Evolutionary conservation across 2,329 filamentous ascomycete species (phyloP).

Genomic region (Arthrinium puccinioides): DNA sequence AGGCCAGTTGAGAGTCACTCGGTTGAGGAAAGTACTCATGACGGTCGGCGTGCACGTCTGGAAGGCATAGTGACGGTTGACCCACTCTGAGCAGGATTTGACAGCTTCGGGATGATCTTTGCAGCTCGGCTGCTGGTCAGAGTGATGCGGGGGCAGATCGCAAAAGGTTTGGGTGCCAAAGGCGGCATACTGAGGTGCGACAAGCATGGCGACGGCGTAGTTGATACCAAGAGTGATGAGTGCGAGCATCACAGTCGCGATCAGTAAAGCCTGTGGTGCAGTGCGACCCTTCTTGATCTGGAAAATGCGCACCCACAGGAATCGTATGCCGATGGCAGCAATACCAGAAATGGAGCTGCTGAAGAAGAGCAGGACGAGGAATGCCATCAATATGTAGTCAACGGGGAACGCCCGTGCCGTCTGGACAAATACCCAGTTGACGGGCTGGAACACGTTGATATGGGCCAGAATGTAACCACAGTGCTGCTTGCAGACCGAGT

Average conservation of each 20-base stretch:
- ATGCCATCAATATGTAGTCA: constrained; percentile 83
- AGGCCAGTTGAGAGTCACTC: constrained; percentile 87
- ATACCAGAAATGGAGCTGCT: constrained; percentile 81
- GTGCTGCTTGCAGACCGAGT: constrained; percentile 82
- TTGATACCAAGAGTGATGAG: constrained; percentile 87
- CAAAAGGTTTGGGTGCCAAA: constrained; percentile 95
- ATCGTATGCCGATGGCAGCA: constrained; percentile 82
- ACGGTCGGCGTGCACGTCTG: constrained; percentile 86
- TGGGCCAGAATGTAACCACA: constrained; percentile 87
- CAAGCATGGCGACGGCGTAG: constrained; percentile 84
- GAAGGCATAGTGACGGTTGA: constrained; percentile 61
- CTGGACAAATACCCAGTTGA: constrained; percentile 84
- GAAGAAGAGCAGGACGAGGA: constrained; percentile 83
- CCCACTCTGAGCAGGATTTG: constrained; percentile 72
- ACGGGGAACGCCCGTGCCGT: constrained; percentile 79
- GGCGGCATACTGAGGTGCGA: constrained; percentile 92
- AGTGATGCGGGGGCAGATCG: constrained; percentile 56
- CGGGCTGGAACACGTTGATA: constrained; percentile 88
- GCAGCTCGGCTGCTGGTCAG: constrained; percentile 69
- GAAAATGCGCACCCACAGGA: constrained; percentile 93
- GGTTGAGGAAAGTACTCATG: constrained; percentile 87
- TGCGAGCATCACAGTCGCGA: constrained; percentile 85
- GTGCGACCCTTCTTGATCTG: constrained; percentile 84
- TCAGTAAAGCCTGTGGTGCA: constrained; percentile 81
- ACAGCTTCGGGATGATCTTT: constrained; percentile 62